Evolutionary conservation across 768 basidiomycete genomes (phyloP).

Genomic region (Termitomyces bulborhizus): DNA sequence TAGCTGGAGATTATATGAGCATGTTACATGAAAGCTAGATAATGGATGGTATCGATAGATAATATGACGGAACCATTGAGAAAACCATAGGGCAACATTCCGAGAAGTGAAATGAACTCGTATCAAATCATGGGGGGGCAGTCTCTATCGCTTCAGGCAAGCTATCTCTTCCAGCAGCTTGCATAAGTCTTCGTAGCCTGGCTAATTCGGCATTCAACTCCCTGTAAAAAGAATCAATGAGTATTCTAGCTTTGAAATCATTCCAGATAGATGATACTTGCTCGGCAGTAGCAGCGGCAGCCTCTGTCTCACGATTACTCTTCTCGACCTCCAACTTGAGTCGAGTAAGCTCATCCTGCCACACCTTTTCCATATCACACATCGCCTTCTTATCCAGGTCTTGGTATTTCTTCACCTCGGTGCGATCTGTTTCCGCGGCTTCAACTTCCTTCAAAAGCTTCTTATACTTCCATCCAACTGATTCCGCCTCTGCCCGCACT

Average conservation of each 20-base stretch:
- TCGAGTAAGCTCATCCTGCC: slow-evolving; percentile 49
- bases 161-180: slow-evolving; percentile 34
- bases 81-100: not conserved
- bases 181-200: slow-evolving; percentile 70
- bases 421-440: slow-evolving; percentile 37
- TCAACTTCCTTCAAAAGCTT: slow-evolving; percentile 59
- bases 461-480: slow-evolving; percentile 62
- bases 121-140: slow-evolving; percentile 5
- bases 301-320: slow-evolving; percentile 48
- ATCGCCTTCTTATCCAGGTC: slow-evolving; percentile 42
- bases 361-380: slow-evolving; percentile 55
- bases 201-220: slow-evolving; percentile 57
- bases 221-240: slow-evolving; percentile 26
- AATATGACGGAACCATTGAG: not conserved
- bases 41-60: slow-evolving; percentile 9
- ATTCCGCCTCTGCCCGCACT: slow-evolving; percentile 61
- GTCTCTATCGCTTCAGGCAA: slow-evolving; percentile 9
- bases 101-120: not conserved
- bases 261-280: slow-evolving; percentile 25
- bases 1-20: slow-evolving; percentile 8
- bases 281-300: slow-evolving; percentile 58
- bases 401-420: slow-evolving; percentile 42
- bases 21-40: slow-evolving; percentile 15
- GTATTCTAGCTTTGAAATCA: not conserved
- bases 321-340: slow-evolving; percentile 50